A percentile compares a stretch with the other conserved stretches of the same genome.
These are phyloP conservation scores for Saccharomyces hybrid DNA, from an alignment of 1,139 yeast genomes.

Conservation along the genomic window DNA sequence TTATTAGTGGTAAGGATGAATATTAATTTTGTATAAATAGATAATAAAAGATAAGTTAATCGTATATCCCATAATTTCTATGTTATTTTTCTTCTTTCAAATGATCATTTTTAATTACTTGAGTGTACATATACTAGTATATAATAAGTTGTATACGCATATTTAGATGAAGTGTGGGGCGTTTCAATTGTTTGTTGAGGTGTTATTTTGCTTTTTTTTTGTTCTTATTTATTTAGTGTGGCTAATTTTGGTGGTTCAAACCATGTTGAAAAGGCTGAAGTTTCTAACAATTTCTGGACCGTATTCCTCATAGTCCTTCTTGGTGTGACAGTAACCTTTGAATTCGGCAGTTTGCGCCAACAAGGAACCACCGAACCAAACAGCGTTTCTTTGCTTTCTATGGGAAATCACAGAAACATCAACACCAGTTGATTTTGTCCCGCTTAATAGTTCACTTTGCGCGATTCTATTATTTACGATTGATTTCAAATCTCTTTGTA, in stretches of 20 bases:
- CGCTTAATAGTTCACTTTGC: constrained; percentile 68
- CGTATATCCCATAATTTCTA: neutral
- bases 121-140: neutral
- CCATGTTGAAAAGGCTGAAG: constrained; percentile 86
- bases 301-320: constrained; percentile 92
- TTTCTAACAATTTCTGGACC: constrained; percentile 97
- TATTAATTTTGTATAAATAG: constrained; percentile 33
- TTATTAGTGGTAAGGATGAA: constrained; percentile 81
- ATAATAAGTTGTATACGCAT: constrained; percentile 1
- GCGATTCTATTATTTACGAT: constrained; percentile 86
- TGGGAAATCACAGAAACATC: constrained; percentile 96
- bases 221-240: constrained; percentile 1
- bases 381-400: constrained; percentile 96
- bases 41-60: constrained; percentile 1
- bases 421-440: constrained; percentile 86
- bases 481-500: constrained; percentile 86
- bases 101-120: neutral
- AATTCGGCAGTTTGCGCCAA: constrained; percentile 96
- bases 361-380: constrained; percentile 97
- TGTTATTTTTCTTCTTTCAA: neutral
- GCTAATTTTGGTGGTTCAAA: constrained; percentile 35
- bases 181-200: neutral
- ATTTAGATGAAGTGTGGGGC: neutral
- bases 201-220: neutral
- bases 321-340: constrained; percentile 92